Evolutionary conservation across 2,329 filamentous ascomycete species (phyloP), one percentile per base, ranked within the genome.

Genomic region (Aspergillus fumigatus): DNA sequence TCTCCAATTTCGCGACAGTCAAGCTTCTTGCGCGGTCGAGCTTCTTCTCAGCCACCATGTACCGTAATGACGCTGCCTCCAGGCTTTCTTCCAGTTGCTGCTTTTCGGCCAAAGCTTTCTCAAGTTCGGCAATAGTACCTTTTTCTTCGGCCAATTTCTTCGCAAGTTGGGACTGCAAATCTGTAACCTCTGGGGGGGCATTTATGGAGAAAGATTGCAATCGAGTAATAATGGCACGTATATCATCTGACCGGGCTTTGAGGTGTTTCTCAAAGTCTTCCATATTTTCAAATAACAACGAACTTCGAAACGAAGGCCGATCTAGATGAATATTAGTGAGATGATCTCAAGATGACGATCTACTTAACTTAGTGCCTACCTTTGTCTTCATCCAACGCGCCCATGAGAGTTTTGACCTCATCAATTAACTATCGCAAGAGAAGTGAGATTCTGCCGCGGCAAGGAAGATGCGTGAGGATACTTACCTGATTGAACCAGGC

Each of bases 41-140:
- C 71, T 92, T 94, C 78, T 96, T 95, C 73, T 99, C 94, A 0
- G 94, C 94, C 64, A 95, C 90, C 79, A 97, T 90, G 69, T 96
- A 97, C 62, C 94, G 85, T 57, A 96, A 80, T 4, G 92, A 96
- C 17, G 93, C 94, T 35, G 85, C 88, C 70, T 97, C 93, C 21
- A 97, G 80, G 60, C 93, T 88, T 67, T 94, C 89, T 49, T 90
- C 90, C 3, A 96, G 80, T 64, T 90, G 86, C 53, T 95, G 88
- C 67, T 94, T 95, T 67, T 97, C 92, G 6, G 84, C 80, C 50
- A 85, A 82, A 11, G 92, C 78, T 53, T 87, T 84, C 62, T 95
- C 90, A 51, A 95, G 75, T 70, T 92, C 89, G 40, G 88, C 81
- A 10, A 89, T 79, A 64, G 90, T 87, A 54, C 88, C 86, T 71